Conservation (phyloP, 2,329 filamentous ascomycete species). For the Ophiostoma quercus region DNA sequence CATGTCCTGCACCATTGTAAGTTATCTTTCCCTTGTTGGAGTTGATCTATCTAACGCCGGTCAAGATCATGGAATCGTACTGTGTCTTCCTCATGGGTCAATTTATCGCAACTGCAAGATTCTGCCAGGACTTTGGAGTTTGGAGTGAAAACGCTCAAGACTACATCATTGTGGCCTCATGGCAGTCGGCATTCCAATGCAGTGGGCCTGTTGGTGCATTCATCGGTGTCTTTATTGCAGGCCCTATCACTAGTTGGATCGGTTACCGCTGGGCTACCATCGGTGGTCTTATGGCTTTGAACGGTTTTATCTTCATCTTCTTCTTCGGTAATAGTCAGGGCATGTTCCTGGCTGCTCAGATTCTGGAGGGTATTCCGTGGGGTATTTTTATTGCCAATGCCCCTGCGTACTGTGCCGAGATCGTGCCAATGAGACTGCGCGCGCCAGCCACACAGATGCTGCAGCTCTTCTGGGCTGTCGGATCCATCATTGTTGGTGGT, state of each 20-base stretch:
- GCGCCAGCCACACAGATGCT: conserved; percentile 57
- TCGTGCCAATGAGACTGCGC: conserved; percentile 54
- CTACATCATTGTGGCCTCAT: conserved; percentile 45
- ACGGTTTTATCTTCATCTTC: conserved; percentile 52
- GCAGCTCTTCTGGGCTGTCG: conserved; percentile 62
- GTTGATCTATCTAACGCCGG: conserved; percentile 14
- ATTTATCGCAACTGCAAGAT: conserved; percentile 50
- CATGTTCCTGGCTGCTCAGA: conserved; percentile 49
- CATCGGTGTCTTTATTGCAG: conserved; percentile 54
- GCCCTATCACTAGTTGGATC: conserved; percentile 53
- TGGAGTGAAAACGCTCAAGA: conserved; percentile 28
- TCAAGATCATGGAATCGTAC: conserved; percentile 55
- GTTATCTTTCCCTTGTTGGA: conserved; percentile 28
- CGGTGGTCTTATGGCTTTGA: conserved; percentile 50
- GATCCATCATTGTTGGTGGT: conserved; percentile 54
- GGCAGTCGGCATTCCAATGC: conserved; percentile 55
- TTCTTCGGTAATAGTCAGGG: conserved; percentile 42
- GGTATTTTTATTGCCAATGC: conserved; percentile 62
- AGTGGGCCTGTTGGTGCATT: conserved; percentile 55
- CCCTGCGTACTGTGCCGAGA: conserved; percentile 58
- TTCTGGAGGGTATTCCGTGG: conserved; percentile 60
- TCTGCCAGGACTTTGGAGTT: conserved; percentile 46
- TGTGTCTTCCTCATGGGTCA: conserved; percentile 56
- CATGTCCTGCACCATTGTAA: conserved; percentile 40
- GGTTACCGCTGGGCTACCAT: conserved; percentile 58